phyloP scores from a whole-genome alignment of 345 rosid species.

The Eucalyptus paniculata region DNA sequence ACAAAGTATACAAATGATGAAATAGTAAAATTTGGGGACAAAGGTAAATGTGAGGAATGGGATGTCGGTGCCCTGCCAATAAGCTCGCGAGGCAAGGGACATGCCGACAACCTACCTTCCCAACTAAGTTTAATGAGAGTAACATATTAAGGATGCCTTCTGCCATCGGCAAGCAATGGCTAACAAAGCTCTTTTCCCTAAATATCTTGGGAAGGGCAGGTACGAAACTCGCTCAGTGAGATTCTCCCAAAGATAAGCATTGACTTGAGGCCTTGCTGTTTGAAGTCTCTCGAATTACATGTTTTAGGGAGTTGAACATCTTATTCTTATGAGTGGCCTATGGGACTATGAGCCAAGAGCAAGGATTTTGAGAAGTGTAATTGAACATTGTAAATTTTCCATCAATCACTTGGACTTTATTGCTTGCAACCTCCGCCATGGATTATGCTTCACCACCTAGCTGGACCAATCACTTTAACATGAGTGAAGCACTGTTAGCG shows the following conservation, averaged over 20 bases:
- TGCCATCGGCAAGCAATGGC: not conserved
- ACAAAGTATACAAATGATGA: not conserved
- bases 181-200: not conserved
- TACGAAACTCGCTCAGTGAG: not conserved
- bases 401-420: not conserved
- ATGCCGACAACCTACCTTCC: not conserved
- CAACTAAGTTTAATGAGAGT: not conserved
- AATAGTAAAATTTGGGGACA: not conserved
- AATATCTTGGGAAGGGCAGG: not conserved
- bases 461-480: not conserved
- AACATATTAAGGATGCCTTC: not conserved
- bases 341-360: not conserved
- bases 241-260: not conserved
- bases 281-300: not conserved
- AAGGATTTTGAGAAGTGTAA: not conserved
- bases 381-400: not conserved
- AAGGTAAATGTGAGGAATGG: not conserved
- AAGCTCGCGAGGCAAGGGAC: not conserved
- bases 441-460: not conserved
- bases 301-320: not conserved
- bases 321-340: not conserved
- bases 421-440: not conserved
- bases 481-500: not conserved
- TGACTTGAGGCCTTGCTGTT: not conserved
- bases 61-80: not conserved